A percentile compares a stretch with the other conserved stretches of the same genome.
phyloP scores from a whole-genome alignment of 371 early-diverging fungal species.

The Rozella allomycis region DNA sequence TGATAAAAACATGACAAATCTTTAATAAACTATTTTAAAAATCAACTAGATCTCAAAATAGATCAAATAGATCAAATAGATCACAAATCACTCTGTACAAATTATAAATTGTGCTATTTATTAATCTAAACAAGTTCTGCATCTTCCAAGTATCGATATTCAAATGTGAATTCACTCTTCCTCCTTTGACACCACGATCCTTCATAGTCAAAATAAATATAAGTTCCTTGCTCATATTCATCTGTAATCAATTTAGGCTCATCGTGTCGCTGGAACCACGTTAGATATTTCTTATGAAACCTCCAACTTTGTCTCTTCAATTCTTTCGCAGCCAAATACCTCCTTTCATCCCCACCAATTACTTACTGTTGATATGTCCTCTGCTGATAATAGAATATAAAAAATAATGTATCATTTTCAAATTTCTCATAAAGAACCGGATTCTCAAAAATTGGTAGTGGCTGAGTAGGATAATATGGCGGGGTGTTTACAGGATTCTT shows the following conservation, averaged over 20 bases:
- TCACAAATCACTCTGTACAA: no score
- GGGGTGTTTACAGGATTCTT: constrained; percentile 55
- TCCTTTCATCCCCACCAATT: constrained; percentile 4
- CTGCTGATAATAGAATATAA: constrained; percentile 92
- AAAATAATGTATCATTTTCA: constrained; percentile 91
- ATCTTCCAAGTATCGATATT: constrained; percentile 68
- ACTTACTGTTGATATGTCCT: constrained; percentile 88
- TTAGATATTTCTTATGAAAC: constrained; percentile 92
- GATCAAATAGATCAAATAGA: no score
- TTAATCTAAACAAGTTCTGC: no score
- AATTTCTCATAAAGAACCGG: constrained; percentile 67
- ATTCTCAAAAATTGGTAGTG: constrained; percentile 53
- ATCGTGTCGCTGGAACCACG: constrained; percentile 97
- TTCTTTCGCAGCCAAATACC: constrained; percentile 82
- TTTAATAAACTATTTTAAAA: no score
- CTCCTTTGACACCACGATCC: constrained; percentile 93
- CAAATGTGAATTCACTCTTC: constrained; percentile 82
- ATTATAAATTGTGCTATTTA: no score
- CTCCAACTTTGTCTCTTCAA: constrained; percentile 95
- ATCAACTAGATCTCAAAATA: no score
- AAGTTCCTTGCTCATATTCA: constrained; percentile 94
- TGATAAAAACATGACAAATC: no score
- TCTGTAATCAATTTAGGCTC: constrained; percentile 92
- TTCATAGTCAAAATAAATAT: constrained; percentile 97
- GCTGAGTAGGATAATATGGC: constrained; percentile 67